phyloP scores from a whole-genome alignment of 495 filamentous ascomycete species.

The Daldinia vernicosa region DNA sequence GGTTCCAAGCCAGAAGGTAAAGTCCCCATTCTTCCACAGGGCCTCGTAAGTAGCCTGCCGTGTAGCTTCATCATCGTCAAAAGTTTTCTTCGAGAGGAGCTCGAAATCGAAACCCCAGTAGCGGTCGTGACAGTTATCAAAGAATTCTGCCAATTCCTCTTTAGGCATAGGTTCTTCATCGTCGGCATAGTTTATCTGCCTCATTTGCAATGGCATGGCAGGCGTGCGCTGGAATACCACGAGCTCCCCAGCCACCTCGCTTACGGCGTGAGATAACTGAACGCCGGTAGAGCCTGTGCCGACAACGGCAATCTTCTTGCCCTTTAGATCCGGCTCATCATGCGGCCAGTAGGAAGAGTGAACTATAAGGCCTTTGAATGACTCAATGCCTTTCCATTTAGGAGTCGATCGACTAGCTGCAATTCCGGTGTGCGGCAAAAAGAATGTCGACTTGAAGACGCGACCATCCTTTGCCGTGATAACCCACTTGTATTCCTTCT shows the following conservation, averaged over 20 bases:
- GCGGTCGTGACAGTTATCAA: conserved; percentile 50
- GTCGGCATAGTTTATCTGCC: conserved; percentile 50
- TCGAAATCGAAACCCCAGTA: conserved; percentile 57
- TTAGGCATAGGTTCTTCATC: conserved; percentile 59
- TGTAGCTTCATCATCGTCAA: conserved; percentile 58
- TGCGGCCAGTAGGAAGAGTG: conserved; percentile 70
- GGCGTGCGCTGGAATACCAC: conserved; percentile 64
- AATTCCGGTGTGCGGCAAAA: conserved; percentile 59
- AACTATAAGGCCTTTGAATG: conserved; percentile 62
- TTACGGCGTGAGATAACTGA: conserved; percentile 62
- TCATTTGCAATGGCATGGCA: conserved; percentile 62
- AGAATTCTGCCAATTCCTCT: conserved; percentile 55
- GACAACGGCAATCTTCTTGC: conserved; percentile 63
- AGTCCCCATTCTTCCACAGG: conserved; percentile 60
- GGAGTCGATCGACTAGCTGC: conserved; percentile 53
- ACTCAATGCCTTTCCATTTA: conserved; percentile 60
- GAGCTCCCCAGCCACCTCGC: conserved; percentile 48
- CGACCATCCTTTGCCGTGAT: conserved; percentile 59
- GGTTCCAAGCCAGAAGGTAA: conserved; percentile 57
- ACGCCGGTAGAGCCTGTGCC: conserved; percentile 70
- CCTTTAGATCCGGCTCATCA: conserved; percentile 54
- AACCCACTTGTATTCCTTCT: conserved; percentile 53
- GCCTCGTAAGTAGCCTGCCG: conserved; percentile 56
- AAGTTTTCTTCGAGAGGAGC: conserved; percentile 50
- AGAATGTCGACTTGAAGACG: conserved; percentile 54